phyloP scores from a whole-genome alignment of 2,329 filamentous ascomycete genomes.

The Xylaria sp. region DNA sequence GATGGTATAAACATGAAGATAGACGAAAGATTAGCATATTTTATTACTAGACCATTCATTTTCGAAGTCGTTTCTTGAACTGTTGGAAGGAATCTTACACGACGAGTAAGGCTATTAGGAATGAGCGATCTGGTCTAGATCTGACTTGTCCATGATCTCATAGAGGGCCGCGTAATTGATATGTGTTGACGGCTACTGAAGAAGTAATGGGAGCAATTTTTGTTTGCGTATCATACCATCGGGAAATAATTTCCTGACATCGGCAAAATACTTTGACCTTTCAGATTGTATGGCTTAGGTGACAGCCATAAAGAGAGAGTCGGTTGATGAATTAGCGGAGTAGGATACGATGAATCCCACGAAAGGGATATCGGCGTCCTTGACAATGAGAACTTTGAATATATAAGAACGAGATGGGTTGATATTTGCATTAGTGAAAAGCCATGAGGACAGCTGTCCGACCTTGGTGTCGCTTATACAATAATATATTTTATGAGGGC shows the following conservation, averaged over 20 bases:
- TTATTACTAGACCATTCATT: not conserved
- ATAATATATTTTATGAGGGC: not conserved
- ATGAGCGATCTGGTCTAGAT: not conserved
- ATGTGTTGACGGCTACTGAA: not conserved
- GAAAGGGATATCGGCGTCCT: not conserved
- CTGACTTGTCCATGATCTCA: not conserved
- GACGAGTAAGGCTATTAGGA: not conserved
- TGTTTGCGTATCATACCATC: constrained; percentile 5
- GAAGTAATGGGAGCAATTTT: not conserved
- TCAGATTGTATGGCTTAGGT: not conserved
- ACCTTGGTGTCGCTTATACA: not conserved
- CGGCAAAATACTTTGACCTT: not conserved
- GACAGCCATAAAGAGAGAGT: not conserved
- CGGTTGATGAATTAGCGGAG: not conserved
- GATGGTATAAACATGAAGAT: not conserved
- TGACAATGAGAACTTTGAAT: not conserved
- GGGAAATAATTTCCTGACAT: constrained; percentile 6
- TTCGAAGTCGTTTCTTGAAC: not conserved
- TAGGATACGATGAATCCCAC: not conserved
- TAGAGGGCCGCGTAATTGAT: not conserved
- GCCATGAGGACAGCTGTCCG: too few species aligned
- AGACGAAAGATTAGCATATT: not conserved
- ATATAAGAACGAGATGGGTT: not conserved
- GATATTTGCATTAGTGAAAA: not conserved
- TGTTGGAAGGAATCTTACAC: not conserved